Percentiles rank a stretch among this genome's conserved stretches.
phyloP scores from a whole-genome alignment of 1,284 basidiomycete genomes.

The Blastosporella zonata region DNA sequence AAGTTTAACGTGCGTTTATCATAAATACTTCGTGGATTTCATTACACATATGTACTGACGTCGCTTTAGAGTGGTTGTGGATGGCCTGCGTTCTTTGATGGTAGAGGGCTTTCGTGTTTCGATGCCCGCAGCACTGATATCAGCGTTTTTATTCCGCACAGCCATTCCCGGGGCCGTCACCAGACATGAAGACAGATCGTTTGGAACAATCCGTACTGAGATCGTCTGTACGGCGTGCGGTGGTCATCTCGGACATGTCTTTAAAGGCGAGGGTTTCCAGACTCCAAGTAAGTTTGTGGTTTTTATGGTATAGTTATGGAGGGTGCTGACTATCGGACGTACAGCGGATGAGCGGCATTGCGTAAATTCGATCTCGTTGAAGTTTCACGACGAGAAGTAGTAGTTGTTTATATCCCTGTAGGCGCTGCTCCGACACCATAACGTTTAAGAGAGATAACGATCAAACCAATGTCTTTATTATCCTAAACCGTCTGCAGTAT shows the following conservation, averaged over 20 bases:
- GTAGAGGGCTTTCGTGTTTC: conserved; percentile 33
- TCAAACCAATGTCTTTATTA: conserved; percentile 14
- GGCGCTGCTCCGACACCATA: neutral
- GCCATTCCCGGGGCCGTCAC: conserved; percentile 90
- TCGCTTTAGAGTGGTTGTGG: conserved; percentile 75
- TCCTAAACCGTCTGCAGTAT: conserved; percentile 12
- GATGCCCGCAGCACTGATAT: neutral
- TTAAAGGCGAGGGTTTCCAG: conserved; percentile 82
- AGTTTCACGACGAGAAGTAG: conserved; percentile 64
- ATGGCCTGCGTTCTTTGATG: conserved; percentile 97
- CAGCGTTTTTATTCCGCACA: conserved; percentile 23
- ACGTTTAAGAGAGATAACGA: neutral
- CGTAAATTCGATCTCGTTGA: conserved; percentile 87
- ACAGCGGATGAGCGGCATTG: conserved; percentile 84
- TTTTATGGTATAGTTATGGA: neutral
- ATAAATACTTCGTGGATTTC: neutral
- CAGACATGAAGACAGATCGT: conserved; percentile 58
- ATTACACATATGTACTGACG: neutral
- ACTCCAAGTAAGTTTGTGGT: conserved; percentile 58
- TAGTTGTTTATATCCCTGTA: neutral
- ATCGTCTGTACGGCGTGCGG: conserved; percentile 85
- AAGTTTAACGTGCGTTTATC: conserved; percentile 69
- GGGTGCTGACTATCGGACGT: neutral
- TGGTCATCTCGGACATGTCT: conserved; percentile 92
- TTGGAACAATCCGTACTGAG: conserved; percentile 65